Evolutionary conservation across 2,329 filamentous ascomycete species (phyloP), one percentile per base, ranked within the genome.

Genomic region (Microascus cirrosus): DNA sequence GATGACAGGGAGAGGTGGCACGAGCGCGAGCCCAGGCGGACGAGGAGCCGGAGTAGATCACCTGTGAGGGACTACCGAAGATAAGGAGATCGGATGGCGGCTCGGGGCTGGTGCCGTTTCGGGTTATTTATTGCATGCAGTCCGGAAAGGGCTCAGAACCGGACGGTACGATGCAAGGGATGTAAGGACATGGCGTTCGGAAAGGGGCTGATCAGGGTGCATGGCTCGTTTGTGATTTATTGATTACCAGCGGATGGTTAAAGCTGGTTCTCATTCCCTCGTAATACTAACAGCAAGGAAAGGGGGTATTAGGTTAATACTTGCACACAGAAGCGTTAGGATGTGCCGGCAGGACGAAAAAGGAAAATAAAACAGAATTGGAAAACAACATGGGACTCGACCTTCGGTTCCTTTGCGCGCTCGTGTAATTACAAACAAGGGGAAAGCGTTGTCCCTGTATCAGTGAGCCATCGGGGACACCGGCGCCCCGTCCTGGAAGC

Each of bases 21-120:
- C 52, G 71, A 76, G 32, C 67, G 75, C 50, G 34, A 48, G 22
- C 24, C 53, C 32, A 48, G 56, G 52, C 67, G 68, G 53, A 73
- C 70, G 6, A 66, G 71, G 59, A 75, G 73, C 58, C 71, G 73
- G 8, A 74, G 71, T 60, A 66, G 73, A 59, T 73, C 72, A 4
- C 72, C 71, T 3, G 68, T 65, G 15, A 65, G 68, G 25, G 71
- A 73, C 52, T 80, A 81, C 66, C 76, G 77, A 60, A 73, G 78
- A 45, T n/a, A 18, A n/a, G 36, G 6, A 12, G 36, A 13, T 12
- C 22, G 22, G n/a, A 18, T 10, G 28, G 24, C 13, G 51, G 32
- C 24, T 11, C n/a, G 22, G n/a, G 45, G 20, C 22, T 11, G 45
- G n/a, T 48, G 42, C 42, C 42, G n/a, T 50, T 50, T 24, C 20